These are phyloP conservation scores for Arthrobotrys pseudoclavata DNA, from an alignment of 2,329 filamentous ascomycete genomes.

Conservation along the genomic window DNA sequence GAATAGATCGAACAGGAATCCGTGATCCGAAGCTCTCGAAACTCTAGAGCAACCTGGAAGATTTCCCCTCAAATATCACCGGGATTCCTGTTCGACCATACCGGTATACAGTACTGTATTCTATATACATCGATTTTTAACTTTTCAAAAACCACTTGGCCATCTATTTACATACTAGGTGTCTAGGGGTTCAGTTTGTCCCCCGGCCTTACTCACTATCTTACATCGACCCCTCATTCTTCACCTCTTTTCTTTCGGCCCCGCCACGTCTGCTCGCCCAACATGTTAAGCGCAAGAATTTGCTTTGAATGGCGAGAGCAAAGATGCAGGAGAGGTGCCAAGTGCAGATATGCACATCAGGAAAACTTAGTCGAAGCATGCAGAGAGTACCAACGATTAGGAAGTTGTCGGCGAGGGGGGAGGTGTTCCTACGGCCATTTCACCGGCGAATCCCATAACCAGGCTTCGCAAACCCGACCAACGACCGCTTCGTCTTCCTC, in stretches of 20 bases:
- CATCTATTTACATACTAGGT: too few species aligned
- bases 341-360: conserved; percentile 40
- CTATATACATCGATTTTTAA: too few species aligned
- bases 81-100: too few species aligned
- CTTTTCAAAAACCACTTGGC: too few species aligned
- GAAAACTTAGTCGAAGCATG: conserved; percentile 33
- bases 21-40: too few species aligned
- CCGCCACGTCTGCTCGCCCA: neutral
- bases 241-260: neutral
- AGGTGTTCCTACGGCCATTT: conserved; percentile 36
- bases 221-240: too few species aligned
- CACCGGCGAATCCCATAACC: neutral
- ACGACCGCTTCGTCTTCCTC: neutral
- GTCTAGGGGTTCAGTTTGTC: too few species aligned
- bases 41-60: too few species aligned
- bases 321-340: conserved; percentile 24
- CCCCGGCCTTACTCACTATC: too few species aligned
- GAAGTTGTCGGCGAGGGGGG: conserved; percentile 10
- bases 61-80: too few species aligned
- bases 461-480: neutral
- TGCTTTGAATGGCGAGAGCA: conserved; percentile 45
- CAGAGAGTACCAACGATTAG: conserved; percentile 1
- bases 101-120: too few species aligned
- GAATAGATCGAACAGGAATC: too few species aligned
- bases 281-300: conserved; percentile 5